Evolutionary conservation across 164 flowering plant species (phyloP), one percentile per base, ranked within the genome.

Genomic region (Akebia trifoliata): DNA sequence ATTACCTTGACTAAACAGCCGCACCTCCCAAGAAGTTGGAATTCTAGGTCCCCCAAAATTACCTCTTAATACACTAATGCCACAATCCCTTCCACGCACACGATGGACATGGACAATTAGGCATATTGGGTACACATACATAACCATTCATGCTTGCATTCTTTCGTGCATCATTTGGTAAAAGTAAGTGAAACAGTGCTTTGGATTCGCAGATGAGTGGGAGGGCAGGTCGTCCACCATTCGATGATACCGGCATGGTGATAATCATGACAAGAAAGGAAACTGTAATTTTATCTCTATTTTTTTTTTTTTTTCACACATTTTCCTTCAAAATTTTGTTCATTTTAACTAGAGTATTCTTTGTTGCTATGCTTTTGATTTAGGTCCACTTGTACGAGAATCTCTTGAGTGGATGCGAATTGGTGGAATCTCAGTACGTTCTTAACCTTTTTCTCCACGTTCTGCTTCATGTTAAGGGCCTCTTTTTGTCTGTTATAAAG

Each of bases 151-250:
- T 39, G 1, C 35, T 15, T 46, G 35, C 55, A 39, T 50, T 49
- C 18, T 40, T 38, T 14, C 43, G 5, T 51, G 9, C 14, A 50
- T 47, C 18, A 15, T 45, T 45, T 49, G 9, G 15, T 40, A 7
- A 48, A 17, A 24, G 17, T 26, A 14, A 49, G 25, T 47, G 22
- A 31, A 42, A 15, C n/a, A 54, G 6, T 35, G 39, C 9, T 45
- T 62, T 60, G 38, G 24, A 26, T 60, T 53, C 57, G 61, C 81
- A 94, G 97, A 94, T 94, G 99, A 77, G 84, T 67, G 99, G 99
- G 50, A 83, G 97, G 72, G 99, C 97, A 54, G 97, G 97, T 14
- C 86, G 96, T 56, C 97, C 99, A 56, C 97, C 97, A 46, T 94
- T 94, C 73, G 97, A 88, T 73, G 96, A 90, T 71, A 85, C 95